Base-by-base conservation (phyloP, 768 basidiomycete genomes). In the Suillus lakei region DNA sequence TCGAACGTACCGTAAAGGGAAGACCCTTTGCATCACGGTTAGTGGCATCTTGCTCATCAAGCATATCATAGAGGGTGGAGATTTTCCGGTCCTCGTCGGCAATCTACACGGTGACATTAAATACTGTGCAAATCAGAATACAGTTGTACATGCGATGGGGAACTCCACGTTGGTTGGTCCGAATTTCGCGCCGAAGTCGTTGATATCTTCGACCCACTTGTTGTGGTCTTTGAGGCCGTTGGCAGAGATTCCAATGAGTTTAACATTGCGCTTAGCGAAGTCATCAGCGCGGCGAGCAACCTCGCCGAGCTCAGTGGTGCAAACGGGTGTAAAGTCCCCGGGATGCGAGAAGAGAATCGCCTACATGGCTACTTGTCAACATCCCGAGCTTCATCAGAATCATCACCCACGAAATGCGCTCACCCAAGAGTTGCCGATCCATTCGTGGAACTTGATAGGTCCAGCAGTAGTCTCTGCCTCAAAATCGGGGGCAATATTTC, bases 231-330 rank as follows among this genome's bases (percentile, higher is more conserved):
- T 80, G 68, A 99, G 87, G 73, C 84, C 86, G 79, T 99, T 99
- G 75, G 96, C 96, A 50, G 93, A 95, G 66, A 99, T 88, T 46
- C 95, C 95, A 68, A 96, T 95, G 67, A 97, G 85, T 81, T 99
- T 98, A 73, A 98, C 95, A 69, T 88, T 87, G 67, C 98, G 91
- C 74, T 90, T 88, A 59, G 81, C 83, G 76, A 98, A 99, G 78
- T 98, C 96, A 18, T 82, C 82, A 15, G 88, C 85, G 66, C 93
- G 92, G 68, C 94, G 90, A 59, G 98, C 91, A 51, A 98, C 96
- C 77, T 98, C 97, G 60, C 94, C 96, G 43, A 99, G 91, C 82
- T 99, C 98, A 62, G 98, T 99, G 56, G 98, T 96, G 86, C 93
- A 96, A 61, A 96, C 91, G 58, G 92, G 92, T n/a, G 92, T 93